Evolutionary conservation across 78 protist species (phyloP), one percentile per base, ranked within the genome.

Genomic region (Cavenderia fasciculata): DNA sequence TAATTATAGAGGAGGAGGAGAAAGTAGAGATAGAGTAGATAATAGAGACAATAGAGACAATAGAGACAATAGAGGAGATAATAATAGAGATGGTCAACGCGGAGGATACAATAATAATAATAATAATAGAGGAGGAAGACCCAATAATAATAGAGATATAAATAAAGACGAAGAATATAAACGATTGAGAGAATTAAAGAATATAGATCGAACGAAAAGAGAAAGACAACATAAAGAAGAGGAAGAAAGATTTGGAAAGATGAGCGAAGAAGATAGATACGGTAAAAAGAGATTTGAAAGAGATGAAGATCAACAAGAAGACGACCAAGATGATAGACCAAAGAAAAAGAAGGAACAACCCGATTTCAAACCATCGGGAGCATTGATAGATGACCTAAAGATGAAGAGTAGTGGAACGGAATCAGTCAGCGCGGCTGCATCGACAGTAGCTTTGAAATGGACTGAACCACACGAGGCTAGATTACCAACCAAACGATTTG

Each of bases 381-480:
- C 33, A 31, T 56, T 63, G 2, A 29, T 25, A 25, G 43, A 52
- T 56, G 75, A 65, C 47, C 34, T 11, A 4, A 33, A 16, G 25
- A 43, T 41, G 31, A 66, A 46, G 33, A 57, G 34, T 7, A 41
- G 52, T 7, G 40, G 33, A 27, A 52, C 0, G 11, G 6, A 61
- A 12, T 16, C 46, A 12, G 47, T 21, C 27, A 33, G 31, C 0
- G 87, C 18, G 0, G 74, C 40, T 33, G 34, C 23, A n/a, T 46
- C 51, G 10, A 86, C 72, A 10, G 46, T 65, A 14, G 76, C 33
- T 31, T 46, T 96, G 51, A 94, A 94, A 62, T 96, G 76, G 78
- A 0, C 16, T 10, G 97, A 96, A 65, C 98, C 98, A 11, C 4
- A 4, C 0, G 98, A 96, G 44, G 92, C 96, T 12, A 29, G 52